Base-by-base conservation (phyloP, 352 stramenopile genomes). In the Aphanomyces astaci region DNA sequence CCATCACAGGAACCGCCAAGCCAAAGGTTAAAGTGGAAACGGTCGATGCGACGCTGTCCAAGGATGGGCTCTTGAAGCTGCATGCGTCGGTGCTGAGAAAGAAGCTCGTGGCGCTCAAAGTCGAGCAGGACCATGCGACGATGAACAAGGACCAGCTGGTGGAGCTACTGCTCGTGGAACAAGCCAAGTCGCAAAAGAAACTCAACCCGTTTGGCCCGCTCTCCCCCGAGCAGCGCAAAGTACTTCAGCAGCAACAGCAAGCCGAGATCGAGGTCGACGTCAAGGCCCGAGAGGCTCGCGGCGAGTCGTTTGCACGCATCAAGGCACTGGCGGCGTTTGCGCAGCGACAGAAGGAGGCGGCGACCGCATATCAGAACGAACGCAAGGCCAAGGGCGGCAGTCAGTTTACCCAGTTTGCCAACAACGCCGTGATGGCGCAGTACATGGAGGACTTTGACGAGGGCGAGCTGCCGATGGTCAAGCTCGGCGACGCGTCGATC, bases 401-500 rank as follows among this genome's bases (percentile, higher is more conserved):
- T 67, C 83, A 86, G 3, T 95, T 95, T 73, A 86, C 85, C 4
- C 88, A 88, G 73, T 95, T 91, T 71, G 86, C 87, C 13, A 93
- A 89, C 73, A 93, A 91, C 54, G 78, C 79, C 39, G 85, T 85
- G n/a, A 91, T 95, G 83, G 65, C 76, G 19, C 87, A 95, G 75
- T 95, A 95, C 75, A 94, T 95, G 87, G 85, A 95, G 51, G 87
- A 95, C 69, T 94, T 95, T 73, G 87, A 95, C 25, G 87, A 95
- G 66, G 87, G 87, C n/a, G 87, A 95, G 84, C 48, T 97, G 62
- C 85, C 96, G 17, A 98, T 99, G 92, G 96, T 99, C 4, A 98
- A 99, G 81, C 86, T 99, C 39, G 97, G 97, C 10, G 97, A 99
- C 78, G 98, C 98, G 2, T 99, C 95, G 33, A 98, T 99, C 53